Evolutionary conservation across 2,329 filamentous ascomycete genomes (phyloP), one percentile per base, ranked within the genome.

Genomic region (Aureobasidium sp.): DNA sequence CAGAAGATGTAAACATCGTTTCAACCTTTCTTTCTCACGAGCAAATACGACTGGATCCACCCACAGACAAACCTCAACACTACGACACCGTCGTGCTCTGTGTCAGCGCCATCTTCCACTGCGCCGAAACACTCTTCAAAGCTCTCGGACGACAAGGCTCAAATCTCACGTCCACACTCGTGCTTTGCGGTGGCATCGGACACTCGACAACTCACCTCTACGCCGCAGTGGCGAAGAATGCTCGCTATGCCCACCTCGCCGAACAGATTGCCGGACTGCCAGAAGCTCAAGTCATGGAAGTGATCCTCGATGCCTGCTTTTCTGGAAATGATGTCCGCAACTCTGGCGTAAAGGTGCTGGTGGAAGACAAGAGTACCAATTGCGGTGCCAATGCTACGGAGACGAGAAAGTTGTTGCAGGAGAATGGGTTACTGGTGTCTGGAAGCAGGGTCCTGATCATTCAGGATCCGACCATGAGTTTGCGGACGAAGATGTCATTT

Each of bases 391-490:
- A 80, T 65, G 78, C 78, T 5, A 66, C 66, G 1, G 70, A 76
- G 45, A 74, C 72, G 22, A 66, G 69, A 5, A 69, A 69, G 8
- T 59, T 78, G 5, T 70, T 79, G 1, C 71, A 75, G n/a, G 62
- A 53, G 3, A 64, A 67, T 7, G 69, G 68, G 0, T 52, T 76
- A 0, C 51, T 42, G 5, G 31, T 12, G 17, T 20, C 20, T 27
- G 68, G 70, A 0, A 63, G 63, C 3, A 71, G 69, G 0, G 68
- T 72, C 34, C 62, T 79, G 11, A 65, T 80, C 14, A 70, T 77
- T 11, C 78, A 80, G 64, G 78, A 79, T 65, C 76, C 78, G 0
- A 80, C 78, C 0, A 80, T 80, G 78, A 72, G 72, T 48, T 64
- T 73, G 29, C 68, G 77, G 11, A 79, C 78, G 0, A 68, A 71